Evolutionary conservation across 2,329 filamentous ascomycete species (phyloP).

Genomic region (Clonostachys chloroleuca): DNA sequence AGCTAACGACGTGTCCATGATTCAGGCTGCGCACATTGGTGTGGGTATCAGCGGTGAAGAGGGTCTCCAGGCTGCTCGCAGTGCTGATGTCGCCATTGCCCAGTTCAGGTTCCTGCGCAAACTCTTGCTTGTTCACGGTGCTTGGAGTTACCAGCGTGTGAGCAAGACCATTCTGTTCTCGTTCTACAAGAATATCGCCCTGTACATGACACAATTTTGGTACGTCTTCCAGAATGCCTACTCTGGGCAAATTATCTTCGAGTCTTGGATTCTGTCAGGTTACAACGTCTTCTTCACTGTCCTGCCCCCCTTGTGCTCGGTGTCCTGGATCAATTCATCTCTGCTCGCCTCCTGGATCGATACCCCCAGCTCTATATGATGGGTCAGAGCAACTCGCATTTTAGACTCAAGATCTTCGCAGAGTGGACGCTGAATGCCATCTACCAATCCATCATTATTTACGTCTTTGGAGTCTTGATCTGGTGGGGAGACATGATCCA

Average conservation of each 20-base stretch:
- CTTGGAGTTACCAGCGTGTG: slow-evolving; percentile 96
- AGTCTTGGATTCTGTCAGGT: slow-evolving; percentile 98
- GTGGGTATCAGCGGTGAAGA: slow-evolving; percentile 97
- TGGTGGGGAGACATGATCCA: slow-evolving; percentile 78
- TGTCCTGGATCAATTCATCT: slow-evolving; percentile 97
- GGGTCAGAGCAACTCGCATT: slow-evolving; percentile 89
- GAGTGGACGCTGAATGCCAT: slow-evolving; percentile 93
- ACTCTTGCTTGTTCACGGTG: slow-evolving; percentile 87
- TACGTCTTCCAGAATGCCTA: slow-evolving; percentile 98
- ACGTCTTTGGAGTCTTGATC: slow-evolving; percentile 77
- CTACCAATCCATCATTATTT: slow-evolving; percentile 93
- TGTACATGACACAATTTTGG: slow-evolving; percentile 99
- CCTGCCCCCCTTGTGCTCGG: slow-evolving; percentile 86
- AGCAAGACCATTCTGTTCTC: slow-evolving; percentile 97
- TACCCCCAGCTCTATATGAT: slow-evolving; percentile 95
- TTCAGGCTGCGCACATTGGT: slow-evolving; percentile 95
- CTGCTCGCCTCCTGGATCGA: slow-evolving; percentile 84
- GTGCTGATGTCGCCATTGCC: slow-evolving; percentile 90
- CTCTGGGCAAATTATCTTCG: slow-evolving; percentile 95
- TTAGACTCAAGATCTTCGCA: slow-evolving; percentile 87
- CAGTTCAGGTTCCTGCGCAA: slow-evolving; percentile 96
- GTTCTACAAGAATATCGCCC: slow-evolving; percentile 98
- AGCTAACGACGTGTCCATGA: slow-evolving; percentile 99
- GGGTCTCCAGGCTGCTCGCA: slow-evolving; percentile 92
- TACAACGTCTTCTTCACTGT: slow-evolving; percentile 99